These are phyloP conservation scores for Calophaca sinica DNA, from an alignment of 306 rosid species.

Conservation along the genomic window DNA sequence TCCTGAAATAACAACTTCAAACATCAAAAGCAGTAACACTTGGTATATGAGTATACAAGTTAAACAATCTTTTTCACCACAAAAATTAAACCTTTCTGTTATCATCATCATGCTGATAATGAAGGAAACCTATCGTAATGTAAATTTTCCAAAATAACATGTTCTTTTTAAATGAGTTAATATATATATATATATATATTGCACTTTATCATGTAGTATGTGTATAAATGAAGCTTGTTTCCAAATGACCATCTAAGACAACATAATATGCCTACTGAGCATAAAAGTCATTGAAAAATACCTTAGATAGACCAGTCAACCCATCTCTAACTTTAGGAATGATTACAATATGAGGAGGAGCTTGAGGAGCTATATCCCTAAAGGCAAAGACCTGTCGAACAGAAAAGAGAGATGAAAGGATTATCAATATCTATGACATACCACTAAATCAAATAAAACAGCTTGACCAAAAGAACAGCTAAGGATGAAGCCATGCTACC, in stretches of 20 bases:
- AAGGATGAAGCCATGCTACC: slow-evolving; percentile 18
- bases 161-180: too few relatives aligned
- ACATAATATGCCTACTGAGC: background rate
- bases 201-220: background rate
- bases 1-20: background rate
- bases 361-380: slow-evolving; percentile 87
- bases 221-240: background rate
- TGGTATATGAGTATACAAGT: background rate
- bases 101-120: too few relatives aligned
- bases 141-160: too few relatives aligned
- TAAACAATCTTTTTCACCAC: too few relatives aligned
- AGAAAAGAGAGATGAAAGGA: background rate
- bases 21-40: background rate
- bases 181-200: background rate
- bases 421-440: slow-evolving; percentile 26
- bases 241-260: background rate
- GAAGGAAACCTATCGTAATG: too few relatives aligned
- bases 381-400: slow-evolving; percentile 83
- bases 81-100: too few relatives aligned
- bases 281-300: slow-evolving; percentile 37
- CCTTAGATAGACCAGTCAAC: slow-evolving; percentile 82
- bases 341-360: slow-evolving; percentile 84
- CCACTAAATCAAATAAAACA: background rate
- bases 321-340: slow-evolving; percentile 88
- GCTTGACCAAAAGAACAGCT: slow-evolving; percentile 11